Evolutionary conservation across 2,329 filamentous ascomycete species (phyloP).

Genomic region (Colletotrichum sp.): DNA sequence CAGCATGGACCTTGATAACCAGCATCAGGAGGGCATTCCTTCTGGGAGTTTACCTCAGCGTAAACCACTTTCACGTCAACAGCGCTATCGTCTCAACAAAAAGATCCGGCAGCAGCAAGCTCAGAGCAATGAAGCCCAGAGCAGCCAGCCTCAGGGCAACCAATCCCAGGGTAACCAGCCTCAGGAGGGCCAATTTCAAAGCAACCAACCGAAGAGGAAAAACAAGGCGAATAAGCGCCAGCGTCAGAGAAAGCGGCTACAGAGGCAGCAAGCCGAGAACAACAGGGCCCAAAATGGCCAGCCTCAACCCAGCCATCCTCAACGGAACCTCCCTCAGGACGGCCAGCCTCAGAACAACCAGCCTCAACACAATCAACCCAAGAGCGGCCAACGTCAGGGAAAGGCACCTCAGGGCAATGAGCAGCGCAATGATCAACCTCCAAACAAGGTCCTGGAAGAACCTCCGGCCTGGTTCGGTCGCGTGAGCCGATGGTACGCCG

Average conservation of each 20-base stretch:
- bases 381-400: neutral
- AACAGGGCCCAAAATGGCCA: neutral
- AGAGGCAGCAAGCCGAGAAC: neutral
- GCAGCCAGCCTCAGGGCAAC: neutral
- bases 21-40: neutral
- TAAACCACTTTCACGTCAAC: neutral
- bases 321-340: neutral
- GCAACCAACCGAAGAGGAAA: no score
- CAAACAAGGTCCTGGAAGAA: neutral
- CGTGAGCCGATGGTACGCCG: neutral
- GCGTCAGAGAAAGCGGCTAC: neutral
- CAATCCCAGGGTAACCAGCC: no score
- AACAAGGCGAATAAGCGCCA: neutral
- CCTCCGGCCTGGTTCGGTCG: neutral
- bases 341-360: neutral
- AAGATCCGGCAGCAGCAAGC: neutral
- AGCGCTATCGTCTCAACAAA: neutral
- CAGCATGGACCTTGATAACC: neutral
- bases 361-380: neutral
- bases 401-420: neutral
- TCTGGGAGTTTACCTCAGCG: fast-evolving
- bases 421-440: neutral
- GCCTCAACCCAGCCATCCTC: neutral
- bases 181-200: no score
- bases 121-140: neutral